Conservation (phyloP, 2,329 filamentous ascomycete genomes). For the Stromatinia cepivora region DNA sequence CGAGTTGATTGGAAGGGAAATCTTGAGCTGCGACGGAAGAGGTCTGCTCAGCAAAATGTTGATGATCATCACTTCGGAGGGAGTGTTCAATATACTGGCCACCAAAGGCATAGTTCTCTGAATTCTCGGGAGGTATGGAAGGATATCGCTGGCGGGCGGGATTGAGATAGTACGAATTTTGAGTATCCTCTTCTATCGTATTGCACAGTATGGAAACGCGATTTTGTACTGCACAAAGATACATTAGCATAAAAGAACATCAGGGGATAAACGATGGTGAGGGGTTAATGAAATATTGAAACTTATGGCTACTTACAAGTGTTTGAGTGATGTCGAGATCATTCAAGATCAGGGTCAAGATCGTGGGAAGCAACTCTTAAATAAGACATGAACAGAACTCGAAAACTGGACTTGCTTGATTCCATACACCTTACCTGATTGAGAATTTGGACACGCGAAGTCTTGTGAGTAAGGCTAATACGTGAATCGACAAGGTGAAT, state of each 20-base stretch:
- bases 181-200: background rate
- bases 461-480: background rate
- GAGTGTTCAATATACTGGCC: background rate
- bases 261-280: background rate
- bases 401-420: background rate
- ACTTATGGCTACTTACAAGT: background rate
- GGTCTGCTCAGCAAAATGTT: too few relatives aligned
- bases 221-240: background rate
- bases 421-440: background rate
- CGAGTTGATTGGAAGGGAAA: too few relatives aligned
- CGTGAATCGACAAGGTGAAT: background rate
- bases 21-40: too few relatives aligned
- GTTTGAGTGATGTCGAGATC: background rate
- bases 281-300: background rate
- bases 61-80: background rate
- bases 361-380: background rate
- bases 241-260: background rate
- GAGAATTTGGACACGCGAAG: background rate
- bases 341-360: background rate
- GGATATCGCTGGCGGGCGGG: background rate
- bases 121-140: background rate
- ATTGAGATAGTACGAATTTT: background rate
- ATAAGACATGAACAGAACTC: background rate
- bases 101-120: background rate
- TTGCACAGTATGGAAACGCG: background rate